Conservation (phyloP, 176 grass and related monocot species). For the Aegilops bicornis region DNA sequence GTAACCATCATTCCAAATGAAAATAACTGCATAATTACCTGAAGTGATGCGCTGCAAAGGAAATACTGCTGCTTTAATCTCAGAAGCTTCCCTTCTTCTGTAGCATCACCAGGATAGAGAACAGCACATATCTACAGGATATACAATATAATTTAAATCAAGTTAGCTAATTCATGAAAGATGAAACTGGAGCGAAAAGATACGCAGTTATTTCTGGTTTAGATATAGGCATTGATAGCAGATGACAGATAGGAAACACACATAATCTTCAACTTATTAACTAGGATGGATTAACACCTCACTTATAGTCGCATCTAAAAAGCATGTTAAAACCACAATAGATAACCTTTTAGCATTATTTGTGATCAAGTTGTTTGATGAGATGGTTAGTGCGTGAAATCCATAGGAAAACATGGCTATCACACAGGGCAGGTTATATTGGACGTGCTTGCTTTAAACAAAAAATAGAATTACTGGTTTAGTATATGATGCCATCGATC, state of each 20-base stretch:
- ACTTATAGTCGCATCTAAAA: not conserved
- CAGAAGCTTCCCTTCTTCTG: constrained; percentile 93
- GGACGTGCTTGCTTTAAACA: not conserved
- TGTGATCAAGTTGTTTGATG: constrained; percentile 7
- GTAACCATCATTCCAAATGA: constrained; percentile 1
- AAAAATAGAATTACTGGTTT: constrained; percentile 14
- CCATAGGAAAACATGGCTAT: not conserved
- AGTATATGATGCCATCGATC: not conserved
- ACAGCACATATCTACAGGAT: constrained; percentile 90
- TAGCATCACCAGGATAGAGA: constrained; percentile 89
- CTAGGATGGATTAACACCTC: constrained; percentile 9
- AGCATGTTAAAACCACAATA: constrained; percentile 18
- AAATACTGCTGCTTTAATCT: constrained; percentile 97
- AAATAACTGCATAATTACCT: constrained; percentile 57
- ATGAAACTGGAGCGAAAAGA: not conserved
- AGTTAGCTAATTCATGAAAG: constrained; percentile 14
- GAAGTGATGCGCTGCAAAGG: constrained; percentile 97
- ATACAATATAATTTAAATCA: not conserved
- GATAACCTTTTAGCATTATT: not conserved
- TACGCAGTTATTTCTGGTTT: not conserved
- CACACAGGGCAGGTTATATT: not conserved
- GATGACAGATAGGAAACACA: constrained; percentile 5
- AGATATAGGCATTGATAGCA: not conserved
- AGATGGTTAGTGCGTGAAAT: not conserved
- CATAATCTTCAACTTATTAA: not conserved